These are phyloP conservation scores for Candida manassasensis DNA, from an alignment of 805 yeast species.

Conservation along the genomic window DNA sequence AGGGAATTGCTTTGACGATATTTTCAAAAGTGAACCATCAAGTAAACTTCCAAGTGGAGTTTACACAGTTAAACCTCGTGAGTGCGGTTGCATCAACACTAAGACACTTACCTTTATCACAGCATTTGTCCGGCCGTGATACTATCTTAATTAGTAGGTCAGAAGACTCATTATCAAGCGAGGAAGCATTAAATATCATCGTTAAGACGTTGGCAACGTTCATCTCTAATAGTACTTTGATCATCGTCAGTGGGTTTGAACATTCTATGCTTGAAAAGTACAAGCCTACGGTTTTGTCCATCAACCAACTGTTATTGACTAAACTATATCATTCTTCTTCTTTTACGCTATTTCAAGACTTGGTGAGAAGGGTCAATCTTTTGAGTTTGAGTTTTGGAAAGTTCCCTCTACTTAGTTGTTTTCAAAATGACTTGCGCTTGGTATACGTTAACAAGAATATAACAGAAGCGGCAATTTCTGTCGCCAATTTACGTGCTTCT, in stretches of 20 bases:
- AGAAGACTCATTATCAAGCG: constrained; percentile 13
- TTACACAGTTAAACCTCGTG: constrained; percentile 49
- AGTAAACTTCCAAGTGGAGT: constrained; percentile 18
- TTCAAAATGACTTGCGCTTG: constrained; percentile 24
- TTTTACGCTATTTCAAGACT: neutral
- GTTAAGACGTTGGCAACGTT: constrained; percentile 38
- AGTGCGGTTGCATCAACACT: constrained; percentile 50
- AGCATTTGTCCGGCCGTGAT: constrained; percentile 25
- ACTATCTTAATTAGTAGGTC: constrained; percentile 17
- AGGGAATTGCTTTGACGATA: constrained; percentile 30
- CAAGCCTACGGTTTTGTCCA: constrained; percentile 29
- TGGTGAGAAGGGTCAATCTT: neutral
- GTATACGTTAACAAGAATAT: constrained; percentile 35
- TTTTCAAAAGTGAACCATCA: constrained; percentile 12
- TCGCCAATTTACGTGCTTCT: constrained; percentile 42
- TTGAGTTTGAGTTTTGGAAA: constrained; percentile 2
- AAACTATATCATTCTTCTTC: neutral
- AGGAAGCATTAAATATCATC: constrained; percentile 25
- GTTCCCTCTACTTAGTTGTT: neutral
- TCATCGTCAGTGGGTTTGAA: constrained; percentile 11
- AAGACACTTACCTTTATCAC: constrained; percentile 42
- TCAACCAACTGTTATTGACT: constrained; percentile 7
- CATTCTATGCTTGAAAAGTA: constrained; percentile 11
- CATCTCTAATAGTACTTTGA: constrained; percentile 24
- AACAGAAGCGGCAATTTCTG: constrained; percentile 14